Evolutionary conservation across 2,329 filamentous ascomycete species (phyloP).

Genomic region (Alternaria triticina): DNA sequence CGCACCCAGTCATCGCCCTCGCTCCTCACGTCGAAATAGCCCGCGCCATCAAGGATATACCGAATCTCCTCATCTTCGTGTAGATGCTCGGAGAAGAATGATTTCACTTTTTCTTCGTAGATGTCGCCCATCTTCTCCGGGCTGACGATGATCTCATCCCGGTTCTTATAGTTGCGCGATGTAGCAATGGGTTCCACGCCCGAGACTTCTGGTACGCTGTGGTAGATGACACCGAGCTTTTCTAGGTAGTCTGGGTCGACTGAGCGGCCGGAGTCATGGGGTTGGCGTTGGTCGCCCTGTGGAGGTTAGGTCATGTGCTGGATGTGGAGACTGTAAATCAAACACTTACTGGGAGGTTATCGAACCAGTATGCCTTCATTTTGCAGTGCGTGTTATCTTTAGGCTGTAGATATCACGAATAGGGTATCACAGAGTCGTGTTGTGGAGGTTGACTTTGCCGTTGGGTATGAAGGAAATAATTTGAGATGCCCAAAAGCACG

Average conservation of each 20-base stretch:
- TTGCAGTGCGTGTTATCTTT: neutral
- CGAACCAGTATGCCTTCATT: slow-evolving; percentile 76
- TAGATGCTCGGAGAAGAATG: slow-evolving; percentile 92
- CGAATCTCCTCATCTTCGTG: slow-evolving; percentile 99
- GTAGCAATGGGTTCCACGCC: slow-evolving; percentile 75
- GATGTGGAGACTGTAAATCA: neutral
- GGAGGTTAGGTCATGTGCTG: slow-evolving; percentile 25
- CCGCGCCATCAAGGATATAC: slow-evolving; percentile 86
- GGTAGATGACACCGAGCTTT: slow-evolving; percentile 81
- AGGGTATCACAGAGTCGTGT: neutral
- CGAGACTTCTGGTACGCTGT: slow-evolving; percentile 67
- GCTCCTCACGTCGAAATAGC: slow-evolving; percentile 91
- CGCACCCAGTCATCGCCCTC: slow-evolving; percentile 87
- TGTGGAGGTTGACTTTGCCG: neutral
- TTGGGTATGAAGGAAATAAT: slow-evolving; percentile 9
- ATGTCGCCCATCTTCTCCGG: slow-evolving; percentile 81
- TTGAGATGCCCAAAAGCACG: slow-evolving; percentile 23
- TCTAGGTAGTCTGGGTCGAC: slow-evolving; percentile 71
- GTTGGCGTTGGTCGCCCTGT: slow-evolving; percentile 90
- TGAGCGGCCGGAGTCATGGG: slow-evolving; percentile 81
- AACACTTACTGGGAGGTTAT: slow-evolving; percentile 64
- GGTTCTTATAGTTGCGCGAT: slow-evolving; percentile 86
- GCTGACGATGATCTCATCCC: slow-evolving; percentile 90
- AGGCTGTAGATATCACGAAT: neutral
- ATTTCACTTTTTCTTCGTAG: slow-evolving; percentile 93